phyloP scores from a whole-genome alignment of 2,329 filamentous ascomycete species.

The Xylariomycetidae sp. region DNA sequence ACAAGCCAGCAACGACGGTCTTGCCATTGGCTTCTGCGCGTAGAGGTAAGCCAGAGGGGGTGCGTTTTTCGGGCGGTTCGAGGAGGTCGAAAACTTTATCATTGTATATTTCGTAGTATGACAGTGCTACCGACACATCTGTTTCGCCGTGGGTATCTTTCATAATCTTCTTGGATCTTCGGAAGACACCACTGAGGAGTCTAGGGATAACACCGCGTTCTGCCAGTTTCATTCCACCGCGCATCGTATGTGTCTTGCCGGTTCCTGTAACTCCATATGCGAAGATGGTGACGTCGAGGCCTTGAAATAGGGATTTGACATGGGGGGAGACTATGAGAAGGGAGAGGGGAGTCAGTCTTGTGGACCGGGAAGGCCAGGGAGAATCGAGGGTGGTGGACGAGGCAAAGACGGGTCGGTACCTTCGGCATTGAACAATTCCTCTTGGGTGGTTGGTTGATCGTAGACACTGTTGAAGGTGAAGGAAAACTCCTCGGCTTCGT shows the following conservation, averaged over 20 bases:
- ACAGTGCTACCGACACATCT: slow-evolving; percentile 68
- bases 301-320: slow-evolving; percentile 86
- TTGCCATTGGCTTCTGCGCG: slow-evolving; percentile 83
- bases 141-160: slow-evolving; percentile 72
- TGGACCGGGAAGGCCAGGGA: slow-evolving; percentile 4
- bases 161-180: slow-evolving; percentile 76
- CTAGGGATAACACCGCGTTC: slow-evolving; percentile 86
- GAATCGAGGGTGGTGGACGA: slow-evolving; percentile 19
- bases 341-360: slow-evolving; percentile 7
- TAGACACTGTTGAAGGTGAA: slow-evolving; percentile 96
- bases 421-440: slow-evolving; percentile 84
- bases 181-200: slow-evolving; percentile 78
- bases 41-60: slow-evolving; percentile 72
- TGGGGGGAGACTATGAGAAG: slow-evolving; percentile 69
- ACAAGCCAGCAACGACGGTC: slow-evolving; percentile 81
- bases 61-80: slow-evolving; percentile 82
- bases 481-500: slow-evolving; percentile 82
- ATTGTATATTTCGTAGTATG: slow-evolving; percentile 97
- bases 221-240: slow-evolving; percentile 78
- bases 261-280: slow-evolving; percentile 92
- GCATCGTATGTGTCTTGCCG: slow-evolving; percentile 95
- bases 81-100: slow-evolving; percentile 92
- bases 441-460: slow-evolving; percentile 72
- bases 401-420: slow-evolving; percentile 50
- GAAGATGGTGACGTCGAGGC: slow-evolving; percentile 83